Evolutionary conservation across 2,329 filamentous ascomycete genomes (phyloP).

Genomic region (Juglanconis sp.): DNA sequence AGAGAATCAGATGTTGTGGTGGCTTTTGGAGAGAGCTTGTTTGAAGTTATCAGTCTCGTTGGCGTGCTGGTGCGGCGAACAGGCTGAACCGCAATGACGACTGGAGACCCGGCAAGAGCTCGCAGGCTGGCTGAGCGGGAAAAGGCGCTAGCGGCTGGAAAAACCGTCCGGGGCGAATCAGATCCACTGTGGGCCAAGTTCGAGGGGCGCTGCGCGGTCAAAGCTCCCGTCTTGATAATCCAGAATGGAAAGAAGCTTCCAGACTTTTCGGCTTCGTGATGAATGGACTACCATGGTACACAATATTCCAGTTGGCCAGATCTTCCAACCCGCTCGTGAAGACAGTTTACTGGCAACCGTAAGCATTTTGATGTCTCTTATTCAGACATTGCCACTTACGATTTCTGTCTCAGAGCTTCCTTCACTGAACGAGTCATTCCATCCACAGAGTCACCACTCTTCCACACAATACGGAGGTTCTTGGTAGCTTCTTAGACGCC

Average conservation of each 20-base stretch:
- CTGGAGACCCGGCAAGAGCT: slow-evolving; percentile 16
- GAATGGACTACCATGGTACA: background rate
- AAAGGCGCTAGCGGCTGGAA: slow-evolving; percentile 8
- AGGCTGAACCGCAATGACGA: background rate
- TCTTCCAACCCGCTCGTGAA: background rate
- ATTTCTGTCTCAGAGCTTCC: no score
- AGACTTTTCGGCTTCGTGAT: no score
- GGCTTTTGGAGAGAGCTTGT: background rate
- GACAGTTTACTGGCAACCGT: background rate
- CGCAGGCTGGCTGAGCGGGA: slow-evolving; percentile 2
- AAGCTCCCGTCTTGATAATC: slow-evolving; percentile 23
- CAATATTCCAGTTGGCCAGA: background rate
- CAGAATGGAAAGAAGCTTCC: slow-evolving; percentile 15
- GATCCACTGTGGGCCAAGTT: slow-evolving; percentile 4
- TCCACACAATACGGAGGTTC: background rate
- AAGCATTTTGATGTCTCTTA: background rate
- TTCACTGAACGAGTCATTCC: background rate
- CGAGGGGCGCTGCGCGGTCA: slow-evolving; percentile 18
- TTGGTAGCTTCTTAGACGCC: background rate
- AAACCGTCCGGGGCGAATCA: slow-evolving; percentile 12
- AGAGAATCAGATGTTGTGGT: background rate
- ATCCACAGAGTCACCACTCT: background rate
- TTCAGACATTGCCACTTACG: background rate
- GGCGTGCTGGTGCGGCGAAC: background rate
- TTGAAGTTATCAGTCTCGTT: slow-evolving; percentile 1